phyloP scores from a whole-genome alignment of 306 rosid genomes.

The Trifolium pratense region DNA sequence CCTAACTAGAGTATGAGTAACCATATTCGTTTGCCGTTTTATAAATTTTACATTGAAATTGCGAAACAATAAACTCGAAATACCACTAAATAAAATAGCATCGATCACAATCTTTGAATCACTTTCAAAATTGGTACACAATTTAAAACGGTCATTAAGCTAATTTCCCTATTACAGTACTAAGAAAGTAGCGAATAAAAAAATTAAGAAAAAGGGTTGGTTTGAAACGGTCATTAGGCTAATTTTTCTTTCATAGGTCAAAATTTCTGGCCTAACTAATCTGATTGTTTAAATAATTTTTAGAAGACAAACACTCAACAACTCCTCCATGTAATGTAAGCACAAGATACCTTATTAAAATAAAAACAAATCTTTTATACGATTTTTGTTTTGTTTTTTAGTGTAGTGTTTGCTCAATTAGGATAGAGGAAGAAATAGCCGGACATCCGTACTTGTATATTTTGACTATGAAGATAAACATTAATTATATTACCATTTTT shows the following conservation, averaged over 20 bases:
- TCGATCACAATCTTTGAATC: too few relatives aligned
- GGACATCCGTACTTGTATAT: conserved; percentile 38
- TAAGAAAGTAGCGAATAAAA: too few relatives aligned
- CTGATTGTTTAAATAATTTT: background rate
- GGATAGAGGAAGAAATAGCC: background rate
- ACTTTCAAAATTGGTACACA: too few relatives aligned
- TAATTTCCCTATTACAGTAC: too few relatives aligned
- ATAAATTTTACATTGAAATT: too few relatives aligned
- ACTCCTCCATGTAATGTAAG: background rate
- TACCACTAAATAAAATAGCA: too few relatives aligned
- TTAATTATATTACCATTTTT: background rate
- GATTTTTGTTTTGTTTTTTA: background rate
- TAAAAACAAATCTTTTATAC: background rate
- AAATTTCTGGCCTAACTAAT: background rate
- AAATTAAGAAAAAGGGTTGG: background rate
- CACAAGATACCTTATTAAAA: conserved; percentile 1
- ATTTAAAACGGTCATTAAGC: too few relatives aligned
- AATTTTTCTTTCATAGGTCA: background rate
- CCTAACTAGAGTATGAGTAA: too few relatives aligned
- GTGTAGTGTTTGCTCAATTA: conserved; percentile 8
- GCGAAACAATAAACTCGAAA: too few relatives aligned
- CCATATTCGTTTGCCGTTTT: too few relatives aligned
- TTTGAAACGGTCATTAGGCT: background rate
- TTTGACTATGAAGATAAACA: background rate
- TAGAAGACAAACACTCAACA: background rate